These are phyloP conservation scores for Cytospora piceicola DNA, from an alignment of 2,329 filamentous ascomycete species.

Conservation along the genomic window DNA sequence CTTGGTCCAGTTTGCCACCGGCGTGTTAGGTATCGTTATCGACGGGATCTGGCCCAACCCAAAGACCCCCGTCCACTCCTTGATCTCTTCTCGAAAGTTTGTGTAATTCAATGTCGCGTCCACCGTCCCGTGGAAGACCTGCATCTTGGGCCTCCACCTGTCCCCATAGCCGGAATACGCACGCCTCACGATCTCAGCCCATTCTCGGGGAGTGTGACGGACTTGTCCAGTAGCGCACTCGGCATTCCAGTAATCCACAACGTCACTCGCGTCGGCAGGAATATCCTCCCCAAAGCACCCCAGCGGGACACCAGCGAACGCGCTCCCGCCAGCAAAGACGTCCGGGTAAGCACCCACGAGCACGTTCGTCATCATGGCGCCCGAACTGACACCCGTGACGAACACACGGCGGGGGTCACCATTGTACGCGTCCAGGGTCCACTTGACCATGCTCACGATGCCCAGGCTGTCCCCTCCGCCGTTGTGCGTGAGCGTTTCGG, in stretches of 20 bases:
- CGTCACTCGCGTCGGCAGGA: conserved; percentile 33
- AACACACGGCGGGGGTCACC: conserved; percentile 54
- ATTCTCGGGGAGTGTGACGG: conserved; percentile 40
- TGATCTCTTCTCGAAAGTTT: conserved; percentile 59
- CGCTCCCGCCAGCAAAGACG: conserved; percentile 53
- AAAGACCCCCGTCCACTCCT: conserved; percentile 54
- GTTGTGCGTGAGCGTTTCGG: conserved; percentile 51
- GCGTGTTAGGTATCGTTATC: conserved; percentile 38
- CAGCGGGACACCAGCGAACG: conserved; percentile 48
- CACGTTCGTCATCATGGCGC: conserved; percentile 61
- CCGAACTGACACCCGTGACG: conserved; percentile 54
- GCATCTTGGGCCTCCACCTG: conserved; percentile 57
- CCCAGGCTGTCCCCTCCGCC: conserved; percentile 56
- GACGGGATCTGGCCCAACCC: conserved; percentile 40
- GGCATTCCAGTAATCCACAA: conserved; percentile 54
- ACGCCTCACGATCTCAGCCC: conserved; percentile 42
- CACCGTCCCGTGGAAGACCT: conserved; percentile 59
- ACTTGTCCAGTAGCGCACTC: conserved; percentile 56
- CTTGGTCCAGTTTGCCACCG: conserved; percentile 44
- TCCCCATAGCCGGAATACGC: conserved; percentile 54
- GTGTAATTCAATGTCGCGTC: conserved; percentile 56
- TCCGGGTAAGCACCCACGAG: conserved; percentile 57
- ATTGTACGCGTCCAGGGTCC: conserved; percentile 50
- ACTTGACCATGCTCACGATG: conserved; percentile 59
- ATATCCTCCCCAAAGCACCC: conserved; percentile 53